Evolutionary conservation across 768 basidiomycete species (phyloP).

Genomic region (Chalciporus pseudorubinellus): DNA sequence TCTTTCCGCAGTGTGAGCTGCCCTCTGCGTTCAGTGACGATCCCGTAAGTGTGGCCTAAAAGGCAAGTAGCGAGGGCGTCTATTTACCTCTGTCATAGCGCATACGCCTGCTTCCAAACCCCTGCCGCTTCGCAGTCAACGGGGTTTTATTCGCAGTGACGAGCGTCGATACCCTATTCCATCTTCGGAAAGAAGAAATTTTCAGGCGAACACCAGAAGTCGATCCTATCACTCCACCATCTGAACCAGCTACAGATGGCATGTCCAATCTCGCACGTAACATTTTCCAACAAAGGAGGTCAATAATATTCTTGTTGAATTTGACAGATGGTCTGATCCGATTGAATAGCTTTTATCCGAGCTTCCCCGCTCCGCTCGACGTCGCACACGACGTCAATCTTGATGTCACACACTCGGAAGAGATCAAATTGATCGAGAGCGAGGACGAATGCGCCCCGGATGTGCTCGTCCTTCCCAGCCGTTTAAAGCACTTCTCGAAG

Average conservation of each 20-base stretch:
- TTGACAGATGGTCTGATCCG: background rate
- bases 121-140: conserved; percentile 81
- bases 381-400: conserved; percentile 81
- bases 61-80: background rate
- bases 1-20: conserved; percentile 80
- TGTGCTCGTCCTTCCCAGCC: conserved; percentile 83
- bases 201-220: conserved; percentile 64
- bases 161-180: conserved; percentile 88
- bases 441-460: conserved; percentile 62
- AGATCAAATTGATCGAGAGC: conserved; percentile 37
- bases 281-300: conserved; percentile 87
- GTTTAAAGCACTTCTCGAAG: conserved; percentile 88
- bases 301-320: conserved; percentile 1
- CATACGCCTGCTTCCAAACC: conserved; percentile 82
- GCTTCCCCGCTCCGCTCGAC: conserved; percentile 84
- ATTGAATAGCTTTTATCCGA: conserved; percentile 79
- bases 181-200: conserved; percentile 82
- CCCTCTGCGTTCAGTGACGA: conserved; percentile 42
- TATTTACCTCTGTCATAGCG: conserved; percentile 45
- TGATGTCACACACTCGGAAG: conserved; percentile 75
- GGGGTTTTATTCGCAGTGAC: conserved; percentile 74
- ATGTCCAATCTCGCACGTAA: conserved; percentile 81
- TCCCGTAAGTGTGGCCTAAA: conserved; percentile 42
- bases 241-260: conserved; percentile 56
- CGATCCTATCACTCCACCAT: conserved; percentile 42